These are phyloP conservation scores for Holtermanniella nyarrowii DNA, from an alignment of 768 basidiomycete genomes.

Conservation along the genomic window DNA sequence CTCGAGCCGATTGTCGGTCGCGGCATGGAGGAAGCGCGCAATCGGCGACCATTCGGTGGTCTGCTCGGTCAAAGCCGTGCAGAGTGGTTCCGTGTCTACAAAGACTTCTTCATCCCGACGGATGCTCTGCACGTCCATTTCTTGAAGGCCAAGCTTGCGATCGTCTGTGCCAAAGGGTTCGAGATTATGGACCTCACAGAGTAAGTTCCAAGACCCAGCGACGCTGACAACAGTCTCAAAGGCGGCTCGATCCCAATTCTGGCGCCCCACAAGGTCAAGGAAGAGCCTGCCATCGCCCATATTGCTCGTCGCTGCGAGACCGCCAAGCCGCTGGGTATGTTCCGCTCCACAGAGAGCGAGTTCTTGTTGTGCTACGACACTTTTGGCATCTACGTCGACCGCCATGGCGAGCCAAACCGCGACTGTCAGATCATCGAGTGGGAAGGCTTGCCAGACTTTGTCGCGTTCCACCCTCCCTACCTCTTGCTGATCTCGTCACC, in stretches of 20 bases:
- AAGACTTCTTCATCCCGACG: slow-evolving; percentile 88
- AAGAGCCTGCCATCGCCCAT: slow-evolving; percentile 56
- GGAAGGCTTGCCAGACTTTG: slow-evolving; percentile 83
- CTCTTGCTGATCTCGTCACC: slow-evolving; percentile 76
- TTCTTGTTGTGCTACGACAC: slow-evolving; percentile 85
- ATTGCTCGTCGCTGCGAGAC: slow-evolving; percentile 71
- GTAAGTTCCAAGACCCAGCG: slow-evolving; percentile 46
- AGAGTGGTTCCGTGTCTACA: slow-evolving; percentile 91
- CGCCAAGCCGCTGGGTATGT: slow-evolving; percentile 78
- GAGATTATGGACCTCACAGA: slow-evolving; percentile 95
- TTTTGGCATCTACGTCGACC: slow-evolving; percentile 84
- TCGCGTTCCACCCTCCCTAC: slow-evolving; percentile 81
- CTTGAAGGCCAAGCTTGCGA: slow-evolving; percentile 83
- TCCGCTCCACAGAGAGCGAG: slow-evolving; percentile 73
- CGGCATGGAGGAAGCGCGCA: slow-evolving; percentile 60
- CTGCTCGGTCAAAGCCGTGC: slow-evolving; percentile 55
- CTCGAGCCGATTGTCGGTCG: slow-evolving; percentile 93
- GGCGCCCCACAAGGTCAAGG: slow-evolving; percentile 48
- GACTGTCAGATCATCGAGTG: slow-evolving; percentile 67
- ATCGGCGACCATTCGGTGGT: slow-evolving; percentile 31
- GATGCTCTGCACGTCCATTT: slow-evolving; percentile 86
- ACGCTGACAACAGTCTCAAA: slow-evolving; percentile 52
- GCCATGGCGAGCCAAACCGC: slow-evolving; percentile 78
- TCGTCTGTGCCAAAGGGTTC: slow-evolving; percentile 86
- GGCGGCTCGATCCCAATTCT: slow-evolving; percentile 70